phyloP scores from a whole-genome alignment of 306 rosid genomes.

The Cucumis cinereus region DNA sequence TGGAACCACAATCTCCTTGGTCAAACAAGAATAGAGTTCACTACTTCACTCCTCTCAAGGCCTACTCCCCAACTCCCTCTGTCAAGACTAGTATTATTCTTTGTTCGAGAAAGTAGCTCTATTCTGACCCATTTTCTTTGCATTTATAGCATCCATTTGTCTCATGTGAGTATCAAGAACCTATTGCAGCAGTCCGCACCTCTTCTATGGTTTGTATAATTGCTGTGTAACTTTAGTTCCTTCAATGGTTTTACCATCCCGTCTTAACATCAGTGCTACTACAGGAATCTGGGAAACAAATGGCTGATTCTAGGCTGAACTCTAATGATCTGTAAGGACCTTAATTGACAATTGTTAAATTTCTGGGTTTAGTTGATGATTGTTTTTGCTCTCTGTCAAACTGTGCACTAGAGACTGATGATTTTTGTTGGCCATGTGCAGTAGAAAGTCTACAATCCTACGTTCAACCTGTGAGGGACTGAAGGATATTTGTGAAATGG shows the following conservation, averaged over 20 bases:
- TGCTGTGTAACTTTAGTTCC: constrained; percentile 9
- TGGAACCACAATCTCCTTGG: no score
- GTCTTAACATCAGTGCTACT: constrained; percentile 8
- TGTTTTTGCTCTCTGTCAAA: constrained; percentile 4
- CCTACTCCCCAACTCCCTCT: no score
- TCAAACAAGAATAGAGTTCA: no score
- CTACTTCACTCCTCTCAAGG: no score
- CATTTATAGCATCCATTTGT: constrained; percentile 78
- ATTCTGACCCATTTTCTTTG: not conserved
- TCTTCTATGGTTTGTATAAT: constrained; percentile 49
- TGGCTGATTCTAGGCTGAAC: constrained; percentile 33
- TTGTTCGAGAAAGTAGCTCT: not conserved
- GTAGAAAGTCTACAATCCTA: constrained; percentile 32
- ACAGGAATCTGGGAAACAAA: constrained; percentile 50
- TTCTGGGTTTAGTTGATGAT: not conserved
- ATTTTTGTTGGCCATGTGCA: constrained; percentile 21
- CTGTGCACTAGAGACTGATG: constrained; percentile 8
- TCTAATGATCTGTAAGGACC: constrained; percentile 49
- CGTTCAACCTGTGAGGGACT: constrained; percentile 49
- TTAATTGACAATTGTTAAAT: constrained; percentile 13
- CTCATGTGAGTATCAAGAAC: constrained; percentile 37
- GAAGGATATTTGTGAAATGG: constrained; percentile 63
- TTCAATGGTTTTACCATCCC: constrained; percentile 5
- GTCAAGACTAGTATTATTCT: not conserved
- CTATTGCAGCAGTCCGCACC: constrained; percentile 25